phyloP scores from a whole-genome alignment of 805 yeast genomes.

The Nakazawaea anatomiae region DNA sequence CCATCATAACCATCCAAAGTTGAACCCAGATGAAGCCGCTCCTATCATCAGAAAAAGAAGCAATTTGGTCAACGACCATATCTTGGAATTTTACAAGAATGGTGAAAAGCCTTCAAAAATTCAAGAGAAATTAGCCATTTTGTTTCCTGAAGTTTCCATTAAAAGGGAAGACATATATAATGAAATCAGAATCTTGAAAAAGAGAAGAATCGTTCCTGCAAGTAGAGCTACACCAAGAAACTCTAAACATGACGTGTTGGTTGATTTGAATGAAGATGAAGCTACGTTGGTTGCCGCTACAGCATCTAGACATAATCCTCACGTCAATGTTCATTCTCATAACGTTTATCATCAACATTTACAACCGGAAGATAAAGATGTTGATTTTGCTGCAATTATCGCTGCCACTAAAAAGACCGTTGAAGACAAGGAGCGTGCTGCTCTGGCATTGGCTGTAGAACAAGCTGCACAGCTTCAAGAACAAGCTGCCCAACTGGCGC shows the following conservation, averaged over 20 bases:
- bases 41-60: slow-evolving; percentile 53
- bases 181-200: slow-evolving; percentile 50
- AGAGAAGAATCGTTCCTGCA: slow-evolving; percentile 31
- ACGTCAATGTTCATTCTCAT: slow-evolving; percentile 4
- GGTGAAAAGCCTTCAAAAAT: slow-evolving; percentile 53
- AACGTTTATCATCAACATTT: slow-evolving; percentile 7
- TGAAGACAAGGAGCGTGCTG: slow-evolving; percentile 8
- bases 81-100: slow-evolving; percentile 44
- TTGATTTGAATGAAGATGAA: slow-evolving; percentile 11
- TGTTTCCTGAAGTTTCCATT: slow-evolving; percentile 46
- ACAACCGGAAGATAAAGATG: slow-evolving; percentile 10
- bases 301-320: slow-evolving; percentile 8
- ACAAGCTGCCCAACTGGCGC: slow-evolving; percentile 4
- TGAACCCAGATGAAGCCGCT: slow-evolving; percentile 48
- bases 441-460: slow-evolving; percentile 3
- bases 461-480: slow-evolving; percentile 8
- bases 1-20: slow-evolving; percentile 54
- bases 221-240: slow-evolving; percentile 8
- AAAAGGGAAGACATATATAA: slow-evolving; percentile 55
- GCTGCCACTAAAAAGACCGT: slow-evolving; percentile 11
- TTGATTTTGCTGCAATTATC: slow-evolving; percentile 11
- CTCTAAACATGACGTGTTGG: slow-evolving; percentile 11
- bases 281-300: slow-evolving; percentile 9
- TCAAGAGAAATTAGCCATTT: slow-evolving; percentile 44
- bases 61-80: slow-evolving; percentile 44